phyloP scores from a whole-genome alignment of 2,329 filamentous ascomycete genomes.

The Trichoderma sp. region DNA sequence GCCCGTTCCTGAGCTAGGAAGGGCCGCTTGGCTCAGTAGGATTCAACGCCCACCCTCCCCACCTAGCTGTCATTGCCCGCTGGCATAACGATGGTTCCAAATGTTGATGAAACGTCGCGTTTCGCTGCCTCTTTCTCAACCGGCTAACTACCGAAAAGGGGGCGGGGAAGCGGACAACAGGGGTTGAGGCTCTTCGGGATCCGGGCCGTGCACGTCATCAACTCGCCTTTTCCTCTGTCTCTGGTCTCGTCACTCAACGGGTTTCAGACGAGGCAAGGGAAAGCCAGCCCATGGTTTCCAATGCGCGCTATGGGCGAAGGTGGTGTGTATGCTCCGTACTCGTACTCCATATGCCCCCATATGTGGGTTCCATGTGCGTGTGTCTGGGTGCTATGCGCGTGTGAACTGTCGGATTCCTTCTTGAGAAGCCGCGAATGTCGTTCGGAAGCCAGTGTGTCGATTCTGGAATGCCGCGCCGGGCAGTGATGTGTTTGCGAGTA shows the following conservation, averaged over 20 bases:
- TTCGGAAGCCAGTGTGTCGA: not conserved
- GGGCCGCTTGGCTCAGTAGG: not conserved
- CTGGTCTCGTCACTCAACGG: constrained; percentile 4
- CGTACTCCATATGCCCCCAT: not conserved
- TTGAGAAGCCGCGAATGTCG: not conserved
- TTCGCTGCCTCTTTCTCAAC: constrained; percentile 2
- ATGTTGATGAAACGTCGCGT: constrained; percentile 17
- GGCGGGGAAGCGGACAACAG: constrained; percentile 9
- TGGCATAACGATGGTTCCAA: constrained; percentile 2
- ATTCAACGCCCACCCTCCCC: constrained; percentile 7
- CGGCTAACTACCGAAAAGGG: constrained; percentile 21
- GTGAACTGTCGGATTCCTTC: constrained; percentile 8
- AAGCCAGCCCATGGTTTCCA: constrained; percentile 1
- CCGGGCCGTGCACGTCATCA: constrained; percentile 21
- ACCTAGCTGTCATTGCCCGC: constrained; percentile 8
- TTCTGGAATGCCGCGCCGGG: constrained; percentile 18
- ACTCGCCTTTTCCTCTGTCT: constrained; percentile 14
- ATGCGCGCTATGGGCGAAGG: constrained; percentile 5
- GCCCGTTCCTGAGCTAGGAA: constrained; percentile 17
- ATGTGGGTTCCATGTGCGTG: not conserved
- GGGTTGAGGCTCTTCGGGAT: constrained; percentile 20
- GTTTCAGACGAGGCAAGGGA: constrained; percentile 5
- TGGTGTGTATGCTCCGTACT: constrained; percentile 1
- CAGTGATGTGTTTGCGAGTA: constrained; percentile 19
- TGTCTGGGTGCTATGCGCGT: constrained; percentile 6